These are phyloP conservation scores for Phyllosticta capitalensis DNA, from an alignment of 2,329 filamentous ascomycete genomes.

Conservation along the genomic window DNA sequence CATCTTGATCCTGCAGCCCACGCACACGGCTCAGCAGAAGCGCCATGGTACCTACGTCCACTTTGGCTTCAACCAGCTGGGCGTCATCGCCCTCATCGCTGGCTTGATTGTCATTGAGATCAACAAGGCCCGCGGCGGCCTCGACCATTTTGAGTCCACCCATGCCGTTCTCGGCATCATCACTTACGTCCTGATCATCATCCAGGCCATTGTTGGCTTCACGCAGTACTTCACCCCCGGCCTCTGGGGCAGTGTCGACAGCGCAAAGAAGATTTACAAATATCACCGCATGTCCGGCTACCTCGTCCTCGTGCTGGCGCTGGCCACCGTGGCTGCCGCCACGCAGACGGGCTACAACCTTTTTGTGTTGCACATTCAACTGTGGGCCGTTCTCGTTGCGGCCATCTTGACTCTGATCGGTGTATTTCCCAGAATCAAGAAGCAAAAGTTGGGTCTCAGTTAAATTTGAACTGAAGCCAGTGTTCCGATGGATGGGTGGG, in stretches of 20 bases:
- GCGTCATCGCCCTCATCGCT: conserved; percentile 50
- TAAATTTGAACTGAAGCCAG: not conserved
- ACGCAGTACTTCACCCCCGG: conserved; percentile 69
- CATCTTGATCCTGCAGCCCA: conserved; percentile 80
- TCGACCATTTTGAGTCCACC: conserved; percentile 65
- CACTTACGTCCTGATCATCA: conserved; percentile 58
- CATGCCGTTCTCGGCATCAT: conserved; percentile 78
- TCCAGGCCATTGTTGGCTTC: conserved; percentile 72
- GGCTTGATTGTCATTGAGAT: conserved; percentile 66
- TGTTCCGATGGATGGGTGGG: not conserved
- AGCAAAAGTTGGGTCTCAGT: conserved; percentile 63
- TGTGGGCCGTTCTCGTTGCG: conserved; percentile 66
- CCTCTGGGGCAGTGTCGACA: conserved; percentile 68
- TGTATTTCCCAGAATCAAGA: conserved; percentile 67
- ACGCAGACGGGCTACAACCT: conserved; percentile 67
- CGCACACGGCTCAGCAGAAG: conserved; percentile 68
- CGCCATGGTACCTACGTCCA: conserved; percentile 53
- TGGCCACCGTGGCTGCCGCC: conserved; percentile 66
- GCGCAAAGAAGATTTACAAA: conserved; percentile 79
- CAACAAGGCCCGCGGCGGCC: conserved; percentile 66
- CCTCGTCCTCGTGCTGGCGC: conserved; percentile 55
- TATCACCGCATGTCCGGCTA: conserved; percentile 80
- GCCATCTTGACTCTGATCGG: conserved; percentile 59
- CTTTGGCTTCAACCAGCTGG: conserved; percentile 57
- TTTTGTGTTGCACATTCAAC: conserved; percentile 57